phyloP scores from a whole-genome alignment of 768 basidiomycete species.

The Calocybe indica region DNA sequence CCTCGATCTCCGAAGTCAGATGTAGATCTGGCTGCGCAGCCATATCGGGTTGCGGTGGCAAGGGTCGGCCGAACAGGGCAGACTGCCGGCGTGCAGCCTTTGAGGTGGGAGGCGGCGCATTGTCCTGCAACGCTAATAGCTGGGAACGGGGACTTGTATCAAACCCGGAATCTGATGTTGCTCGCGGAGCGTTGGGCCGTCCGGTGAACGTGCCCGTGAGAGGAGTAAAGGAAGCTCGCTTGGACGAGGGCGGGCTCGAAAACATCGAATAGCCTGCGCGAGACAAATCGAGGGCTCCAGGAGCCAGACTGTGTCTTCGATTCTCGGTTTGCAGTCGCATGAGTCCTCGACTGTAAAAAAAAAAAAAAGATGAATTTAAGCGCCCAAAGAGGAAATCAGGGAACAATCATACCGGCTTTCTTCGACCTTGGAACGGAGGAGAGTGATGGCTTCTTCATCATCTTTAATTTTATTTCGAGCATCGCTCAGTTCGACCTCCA shows the following conservation, averaged over 20 bases:
- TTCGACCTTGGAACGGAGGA: constrained; percentile 80
- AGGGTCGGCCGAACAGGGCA: constrained; percentile 45
- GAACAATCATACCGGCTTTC: constrained; percentile 63
- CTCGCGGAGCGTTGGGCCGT: constrained; percentile 29
- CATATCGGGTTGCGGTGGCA: constrained; percentile 34
- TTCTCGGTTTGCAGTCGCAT: constrained; percentile 84
- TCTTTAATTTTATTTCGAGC: constrained; percentile 52
- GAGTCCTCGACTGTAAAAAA: constrained; percentile 57
- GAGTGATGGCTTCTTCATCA: constrained; percentile 69
- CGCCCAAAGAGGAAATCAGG: constrained; percentile 6
- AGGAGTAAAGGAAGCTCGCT: constrained; percentile 73
- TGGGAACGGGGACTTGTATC: constrained; percentile 38
- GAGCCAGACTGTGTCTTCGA: constrained; percentile 50
- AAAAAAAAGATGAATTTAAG: constrained; percentile 2
- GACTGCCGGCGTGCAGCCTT: constrained; percentile 37
- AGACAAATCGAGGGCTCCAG: constrained; percentile 47
- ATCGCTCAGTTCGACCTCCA: constrained; percentile 52
- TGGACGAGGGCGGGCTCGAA: constrained; percentile 46
- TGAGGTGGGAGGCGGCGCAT: constrained; percentile 14
- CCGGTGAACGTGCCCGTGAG: constrained; percentile 48
- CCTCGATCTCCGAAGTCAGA: constrained; percentile 42
- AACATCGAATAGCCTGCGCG: constrained; percentile 35
- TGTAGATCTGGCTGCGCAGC: constrained; percentile 17
- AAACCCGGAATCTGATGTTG: constrained; percentile 73
- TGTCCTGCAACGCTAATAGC: constrained; percentile 27